phyloP scores from a whole-genome alignment of 148 eudicot species.

The Diospyros kaki region DNA sequence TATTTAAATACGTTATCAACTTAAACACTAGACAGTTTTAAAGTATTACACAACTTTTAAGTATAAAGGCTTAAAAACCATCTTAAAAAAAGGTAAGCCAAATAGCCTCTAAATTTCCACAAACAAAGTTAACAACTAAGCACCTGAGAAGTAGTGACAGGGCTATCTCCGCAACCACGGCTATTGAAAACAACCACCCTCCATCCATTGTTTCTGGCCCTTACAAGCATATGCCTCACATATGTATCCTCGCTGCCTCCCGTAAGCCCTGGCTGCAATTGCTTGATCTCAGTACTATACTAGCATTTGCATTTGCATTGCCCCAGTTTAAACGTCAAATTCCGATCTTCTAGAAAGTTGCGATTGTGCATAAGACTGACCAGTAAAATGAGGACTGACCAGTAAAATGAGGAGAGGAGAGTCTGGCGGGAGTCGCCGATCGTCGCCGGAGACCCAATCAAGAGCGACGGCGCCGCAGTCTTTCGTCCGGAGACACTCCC shows the following conservation, averaged over 20 bases:
- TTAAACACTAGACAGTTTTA: background rate
- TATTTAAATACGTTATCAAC: too few relatives aligned
- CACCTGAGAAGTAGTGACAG: slow-evolving; percentile 90
- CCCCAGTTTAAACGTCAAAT: background rate
- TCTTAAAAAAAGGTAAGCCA: background rate
- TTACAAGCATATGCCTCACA: slow-evolving; percentile 78
- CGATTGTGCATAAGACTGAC: slow-evolving; percentile 18
- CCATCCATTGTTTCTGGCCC: slow-evolving; percentile 75
- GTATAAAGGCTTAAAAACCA: too few relatives aligned
- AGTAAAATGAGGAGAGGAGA: slow-evolving; percentile 72
- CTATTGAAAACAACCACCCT: slow-evolving; percentile 84
- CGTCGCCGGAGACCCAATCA: slow-evolving; percentile 91
- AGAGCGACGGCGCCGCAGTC: slow-evolving; percentile 77
- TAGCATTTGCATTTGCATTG: background rate
- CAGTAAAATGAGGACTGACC: slow-evolving; percentile 57
- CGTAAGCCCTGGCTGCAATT: slow-evolving; percentile 85
- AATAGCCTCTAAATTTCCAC: background rate
- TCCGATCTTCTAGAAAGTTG: background rate
- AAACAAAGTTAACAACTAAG: background rate
- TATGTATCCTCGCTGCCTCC: slow-evolving; percentile 92
- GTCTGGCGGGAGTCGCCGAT: slow-evolving; percentile 29
- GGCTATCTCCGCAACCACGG: slow-evolving; percentile 86
- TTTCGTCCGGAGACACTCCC: slow-evolving; percentile 66
- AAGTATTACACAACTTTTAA: background rate
- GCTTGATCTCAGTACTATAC: background rate